Conservation (phyloP, 257 asterid genomes). For the Solanum ossicruentum region DNA sequence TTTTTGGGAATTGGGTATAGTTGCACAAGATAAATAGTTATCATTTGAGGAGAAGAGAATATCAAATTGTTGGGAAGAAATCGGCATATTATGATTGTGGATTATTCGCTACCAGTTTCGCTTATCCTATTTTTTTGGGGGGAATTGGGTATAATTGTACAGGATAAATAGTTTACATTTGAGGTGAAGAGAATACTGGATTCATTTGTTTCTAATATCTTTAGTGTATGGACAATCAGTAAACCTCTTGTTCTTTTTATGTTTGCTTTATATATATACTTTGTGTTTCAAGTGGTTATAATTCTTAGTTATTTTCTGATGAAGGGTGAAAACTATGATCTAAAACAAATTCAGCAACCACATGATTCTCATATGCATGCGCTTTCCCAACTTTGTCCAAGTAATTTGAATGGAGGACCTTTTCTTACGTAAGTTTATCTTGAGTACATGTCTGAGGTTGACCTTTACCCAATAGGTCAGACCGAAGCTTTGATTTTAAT, state of each 20-base stretch:
- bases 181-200: neutral
- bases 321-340: constrained; percentile 54
- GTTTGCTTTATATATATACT: neutral
- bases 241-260: neutral
- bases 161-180: neutral
- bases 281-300: neutral
- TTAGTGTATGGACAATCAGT: neutral
- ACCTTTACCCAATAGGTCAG: neutral
- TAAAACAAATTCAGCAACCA: constrained; percentile 66
- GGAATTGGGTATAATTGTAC: neutral
- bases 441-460: neutral
- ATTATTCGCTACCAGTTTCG: neutral
- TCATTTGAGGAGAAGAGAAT: neutral
- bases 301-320: neutral
- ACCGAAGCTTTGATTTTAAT: neutral
- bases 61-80: neutral
- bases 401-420: constrained; percentile 63
- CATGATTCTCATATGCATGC: constrained; percentile 74
- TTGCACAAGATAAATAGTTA: neutral
- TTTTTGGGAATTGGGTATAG: neutral
- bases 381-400: constrained; percentile 68
- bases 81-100: neutral
- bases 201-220: neutral
- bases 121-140: neutral
- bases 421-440: constrained; percentile 61